Conservation (phyloP, 345 rosid genomes). For the Citrus maxima region DNA sequence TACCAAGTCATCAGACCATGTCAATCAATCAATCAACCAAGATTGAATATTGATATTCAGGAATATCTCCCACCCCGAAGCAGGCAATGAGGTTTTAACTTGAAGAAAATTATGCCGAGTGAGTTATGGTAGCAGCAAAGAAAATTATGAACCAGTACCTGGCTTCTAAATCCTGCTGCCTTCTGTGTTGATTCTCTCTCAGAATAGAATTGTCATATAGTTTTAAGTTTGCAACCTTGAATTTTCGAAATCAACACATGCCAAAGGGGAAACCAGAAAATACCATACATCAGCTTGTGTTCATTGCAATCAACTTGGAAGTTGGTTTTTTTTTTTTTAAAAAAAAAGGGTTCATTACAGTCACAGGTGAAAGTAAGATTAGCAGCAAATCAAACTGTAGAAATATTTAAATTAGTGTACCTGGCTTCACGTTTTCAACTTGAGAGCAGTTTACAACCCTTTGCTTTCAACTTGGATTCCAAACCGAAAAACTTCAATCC, state of each 20-base stretch:
- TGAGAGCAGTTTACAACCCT: slow-evolving; percentile 52
- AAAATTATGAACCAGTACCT: neutral
- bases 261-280: slow-evolving; percentile 59
- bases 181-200: slow-evolving; percentile 19
- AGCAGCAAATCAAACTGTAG: neutral
- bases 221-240: slow-evolving; percentile 33
- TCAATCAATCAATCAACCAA: neutral
- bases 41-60: neutral
- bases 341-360: neutral
- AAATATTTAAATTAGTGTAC: neutral
- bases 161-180: slow-evolving; percentile 41
- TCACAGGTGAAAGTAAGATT: neutral
- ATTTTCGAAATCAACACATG: slow-evolving; percentile 51
- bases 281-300: slow-evolving; percentile 13
- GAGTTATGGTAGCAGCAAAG: neutral
- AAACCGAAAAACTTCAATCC: slow-evolving; percentile 85
- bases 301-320: neutral
- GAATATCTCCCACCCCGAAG: neutral
- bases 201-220: no score
- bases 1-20: neutral
- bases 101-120: neutral
- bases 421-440: slow-evolving; percentile 16
- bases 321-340: neutral
- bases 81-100: neutral
- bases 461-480: slow-evolving; percentile 80